phyloP scores from a whole-genome alignment of 306 rosid genomes.

The Quercus mongolica region DNA sequence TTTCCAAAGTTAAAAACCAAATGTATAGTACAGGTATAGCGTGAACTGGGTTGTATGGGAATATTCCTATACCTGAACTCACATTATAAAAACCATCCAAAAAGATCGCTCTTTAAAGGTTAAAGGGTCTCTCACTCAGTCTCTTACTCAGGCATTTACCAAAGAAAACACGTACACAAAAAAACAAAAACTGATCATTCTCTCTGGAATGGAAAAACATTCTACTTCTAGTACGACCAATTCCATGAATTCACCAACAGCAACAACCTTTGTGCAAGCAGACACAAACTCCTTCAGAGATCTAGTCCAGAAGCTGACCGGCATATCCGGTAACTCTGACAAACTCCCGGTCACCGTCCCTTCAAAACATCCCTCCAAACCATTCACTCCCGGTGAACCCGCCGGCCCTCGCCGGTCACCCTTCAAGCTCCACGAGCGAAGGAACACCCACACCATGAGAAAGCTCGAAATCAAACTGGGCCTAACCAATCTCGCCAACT shows the following conservation, averaged over 20 bases:
- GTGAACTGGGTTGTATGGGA: too few relatives aligned
- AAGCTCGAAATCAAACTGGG: constrained; percentile 45
- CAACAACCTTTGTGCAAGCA: constrained; percentile 54
- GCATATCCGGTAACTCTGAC: constrained; percentile 37
- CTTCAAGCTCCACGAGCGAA: constrained; percentile 52
- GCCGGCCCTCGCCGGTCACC: constrained; percentile 44
- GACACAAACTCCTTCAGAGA: constrained; percentile 40
- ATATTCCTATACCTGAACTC: too few relatives aligned
- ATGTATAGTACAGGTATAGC: too few relatives aligned
- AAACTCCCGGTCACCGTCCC: constrained; percentile 34
- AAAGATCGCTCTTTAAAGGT: too few relatives aligned
- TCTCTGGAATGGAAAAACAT: constrained; percentile 15
- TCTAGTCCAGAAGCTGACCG: constrained; percentile 50
- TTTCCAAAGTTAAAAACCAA: too few relatives aligned
- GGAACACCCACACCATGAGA: constrained; percentile 29
- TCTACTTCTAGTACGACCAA: not conserved
- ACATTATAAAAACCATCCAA: too few relatives aligned
- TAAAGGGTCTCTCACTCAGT: too few relatives aligned
- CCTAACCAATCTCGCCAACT: constrained; percentile 27
- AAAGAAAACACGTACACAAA: too few relatives aligned
- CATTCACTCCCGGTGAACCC: constrained; percentile 15
- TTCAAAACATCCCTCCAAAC: constrained; percentile 14
- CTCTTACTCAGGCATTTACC: too few relatives aligned
- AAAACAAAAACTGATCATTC: not conserved
- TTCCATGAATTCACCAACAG: constrained; percentile 21